Evolutionary conservation across 768 basidiomycete genomes (phyloP), one percentile per base, ranked within the genome.

Genomic region (Panaeolus papilionaceus): DNA sequence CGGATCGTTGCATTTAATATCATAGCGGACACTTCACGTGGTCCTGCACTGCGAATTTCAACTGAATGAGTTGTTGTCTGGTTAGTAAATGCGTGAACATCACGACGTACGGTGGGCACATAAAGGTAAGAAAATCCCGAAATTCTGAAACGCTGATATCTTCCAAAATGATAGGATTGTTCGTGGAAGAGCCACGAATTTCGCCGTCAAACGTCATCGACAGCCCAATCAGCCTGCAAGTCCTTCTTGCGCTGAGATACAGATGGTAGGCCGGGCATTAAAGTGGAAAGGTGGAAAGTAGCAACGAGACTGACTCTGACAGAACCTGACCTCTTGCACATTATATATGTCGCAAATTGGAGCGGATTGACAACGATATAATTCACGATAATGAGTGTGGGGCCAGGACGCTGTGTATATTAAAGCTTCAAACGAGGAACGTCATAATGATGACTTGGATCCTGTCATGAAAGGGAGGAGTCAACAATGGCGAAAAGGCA

Each of bases 1-100:
- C 54, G 54, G 54, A 58, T 58, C 3, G 54, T 10, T 4, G 54
- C 54, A 10, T 58, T 33, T 58, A 58, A 58, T n/a, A 58, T 37
- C 14, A 58, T 10, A 37, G 2, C 26, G 1, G 54, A 33, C 14
- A 33, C 26, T 4, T 14, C 54, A 16, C 14, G 33, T 14, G 54
- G 54, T 33, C 6, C 54, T 28, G 54, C 54, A 33, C 54, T 58
- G 28, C 18, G 33, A 51, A 47, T 3, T 18, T 18, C 18, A 18
- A 20, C 9, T 11, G 40, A 5, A 42, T 42, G 10, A 16, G 40
- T 42, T 16, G 45, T 16, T 16, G 7, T 8, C 8, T 8, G 23
- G 45, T 8, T 47, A 9, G 45, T n/a, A 4, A 20, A 47, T 0
- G n/a, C 2, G 4, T 4, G 11, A 37, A 16, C 14, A 16, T 1